A percentile compares a stretch with the other conserved stretches of the same genome.
Evolutionary conservation across 306 rosid species (phyloP).

Genomic region (Erythrophleum fordii): DNA sequence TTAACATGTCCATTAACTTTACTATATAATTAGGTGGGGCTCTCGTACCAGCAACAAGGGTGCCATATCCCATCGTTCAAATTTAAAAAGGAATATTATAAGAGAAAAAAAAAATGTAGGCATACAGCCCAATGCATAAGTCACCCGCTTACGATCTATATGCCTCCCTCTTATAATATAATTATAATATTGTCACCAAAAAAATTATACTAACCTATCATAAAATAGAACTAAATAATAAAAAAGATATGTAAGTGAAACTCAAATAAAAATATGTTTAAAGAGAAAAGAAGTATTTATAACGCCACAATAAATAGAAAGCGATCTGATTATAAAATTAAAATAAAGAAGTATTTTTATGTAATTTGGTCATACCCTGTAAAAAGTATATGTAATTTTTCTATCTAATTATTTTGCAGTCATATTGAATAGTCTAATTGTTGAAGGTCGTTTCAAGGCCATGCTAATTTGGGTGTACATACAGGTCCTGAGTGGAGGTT

Average conservation of each 20-base stretch:
- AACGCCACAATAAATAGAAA: background rate
- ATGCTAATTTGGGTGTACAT: background rate
- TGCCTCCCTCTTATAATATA: too few relatives aligned
- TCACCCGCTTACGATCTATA: too few relatives aligned
- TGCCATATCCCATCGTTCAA: too few relatives aligned
- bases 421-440: background rate
- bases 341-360: background rate
- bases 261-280: background rate
- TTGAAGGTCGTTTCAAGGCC: background rate
- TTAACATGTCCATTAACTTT: background rate
- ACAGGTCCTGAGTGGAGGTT: conserved; percentile 16
- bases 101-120: too few relatives aligned
- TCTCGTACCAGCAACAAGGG: too few relatives aligned
- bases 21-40: too few relatives aligned
- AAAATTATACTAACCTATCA: background rate
- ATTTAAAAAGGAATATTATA: too few relatives aligned
- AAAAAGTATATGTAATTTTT: background rate
- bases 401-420: background rate
- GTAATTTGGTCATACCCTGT: background rate
- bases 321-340: background rate
- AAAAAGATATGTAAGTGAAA: background rate
- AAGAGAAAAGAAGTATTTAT: background rate
- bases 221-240: background rate
- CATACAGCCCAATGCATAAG: too few relatives aligned
- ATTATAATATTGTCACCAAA: too few relatives aligned